Percentiles rank a stretch among this genome's conserved stretches.
Evolutionary conservation across 768 basidiomycete species (phyloP).

Genomic region (Cubamyces sp.): DNA sequence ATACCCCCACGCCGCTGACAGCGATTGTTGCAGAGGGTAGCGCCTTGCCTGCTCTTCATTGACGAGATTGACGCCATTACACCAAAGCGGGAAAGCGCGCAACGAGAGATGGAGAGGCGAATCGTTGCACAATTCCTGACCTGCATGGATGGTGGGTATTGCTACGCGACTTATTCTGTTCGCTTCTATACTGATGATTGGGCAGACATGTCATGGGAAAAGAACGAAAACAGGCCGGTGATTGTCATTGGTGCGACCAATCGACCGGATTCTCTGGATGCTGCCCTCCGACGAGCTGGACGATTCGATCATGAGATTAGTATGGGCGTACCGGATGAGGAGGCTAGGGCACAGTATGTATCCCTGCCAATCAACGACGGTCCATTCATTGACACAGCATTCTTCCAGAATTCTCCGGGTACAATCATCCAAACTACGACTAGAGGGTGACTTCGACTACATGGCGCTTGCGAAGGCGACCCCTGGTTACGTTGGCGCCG

Average conservation of each 20-base stretch:
- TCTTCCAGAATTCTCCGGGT: conserved; percentile 80
- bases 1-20: background rate
- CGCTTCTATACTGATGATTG: background rate
- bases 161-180: background rate
- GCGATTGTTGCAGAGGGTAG: conserved; percentile 60
- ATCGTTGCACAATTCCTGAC: conserved; percentile 98
- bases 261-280: conserved; percentile 91
- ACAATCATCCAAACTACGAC: conserved; percentile 77
- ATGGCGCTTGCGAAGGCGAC: conserved; percentile 85
- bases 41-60: conserved; percentile 93
- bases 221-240: conserved; percentile 89
- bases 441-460: conserved; percentile 91
- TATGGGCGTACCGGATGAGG: conserved; percentile 95
- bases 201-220: conserved; percentile 93
- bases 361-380: background rate
- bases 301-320: conserved; percentile 97
- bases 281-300: conserved; percentile 90
- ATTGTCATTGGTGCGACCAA: conserved; percentile 97
- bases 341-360: conserved; percentile 83
- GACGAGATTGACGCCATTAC: conserved; percentile 99
- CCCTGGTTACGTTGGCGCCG: conserved; percentile 97
- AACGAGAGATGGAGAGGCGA: conserved; percentile 96
- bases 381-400: background rate
- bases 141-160: conserved; percentile 91
- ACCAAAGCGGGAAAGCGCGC: conserved; percentile 96